Base-by-base conservation (phyloP, 2,329 filamentous ascomycete genomes). In the Neonectria magnoliae region DNA sequence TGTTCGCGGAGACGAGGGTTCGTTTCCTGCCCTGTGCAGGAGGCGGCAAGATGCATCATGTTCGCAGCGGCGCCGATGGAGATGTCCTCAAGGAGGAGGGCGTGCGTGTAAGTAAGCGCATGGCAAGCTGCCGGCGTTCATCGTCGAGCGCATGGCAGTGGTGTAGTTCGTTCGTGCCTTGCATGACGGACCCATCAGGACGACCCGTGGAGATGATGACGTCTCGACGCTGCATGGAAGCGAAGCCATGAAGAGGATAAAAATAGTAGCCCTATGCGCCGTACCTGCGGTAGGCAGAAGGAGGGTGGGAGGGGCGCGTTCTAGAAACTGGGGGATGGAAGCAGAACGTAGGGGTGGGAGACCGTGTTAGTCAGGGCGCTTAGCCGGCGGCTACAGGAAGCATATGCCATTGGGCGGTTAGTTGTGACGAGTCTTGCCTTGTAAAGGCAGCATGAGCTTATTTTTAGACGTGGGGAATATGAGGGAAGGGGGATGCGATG, bases 301-400 rank as follows among this genome's bases (percentile, higher is more conserved):
- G 57, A 25, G 25, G 25, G 25, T 25, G 54, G 57, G 33, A 64
- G 62, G 60, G 27, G 27, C 53, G 64, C 63, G 42, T 72, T 67
- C 61, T 66, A 59, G 61, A 70, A 66, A 60, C 36, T 48, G 18
- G 50, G 50, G 29, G 22, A 53, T 57, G 58, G 54, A 60, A 64
- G 55, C 54, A 61, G 57, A 66, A 38, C 47, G 59, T 64, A 62
- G 44, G 38, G 55, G 50, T 41, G 29, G 29, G 48, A 62, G 45
- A 61, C 60, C 47, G 60, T 71, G 58, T 53, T 65, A 31, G 57
- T 62, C 33, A 47, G 62, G 67, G 72, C 72, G 72, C 70, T 74
- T 74, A 74, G 69, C 57, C 44, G 65, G 72, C 72, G 72, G 72
- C 64, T 74, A 74, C 45, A 31, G 18, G 29, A 31, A 25, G 14